Evolutionary conservation across 2,329 filamentous ascomycete species (phyloP).

Genomic region (Phaeoacremonium minimum): DNA sequence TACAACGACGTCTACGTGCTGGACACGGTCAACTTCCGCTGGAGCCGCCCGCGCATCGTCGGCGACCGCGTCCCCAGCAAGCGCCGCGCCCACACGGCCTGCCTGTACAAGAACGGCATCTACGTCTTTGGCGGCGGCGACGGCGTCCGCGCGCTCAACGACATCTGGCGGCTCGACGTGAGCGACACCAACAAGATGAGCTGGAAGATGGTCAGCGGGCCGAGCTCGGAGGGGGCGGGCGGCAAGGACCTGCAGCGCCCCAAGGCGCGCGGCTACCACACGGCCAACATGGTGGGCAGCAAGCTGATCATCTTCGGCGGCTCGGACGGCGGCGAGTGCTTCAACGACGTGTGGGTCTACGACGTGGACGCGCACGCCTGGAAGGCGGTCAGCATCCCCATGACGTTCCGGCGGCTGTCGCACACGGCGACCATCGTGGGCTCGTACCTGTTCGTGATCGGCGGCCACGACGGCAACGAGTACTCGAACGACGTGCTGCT

Average conservation of each 20-base stretch:
- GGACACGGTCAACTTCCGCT: conserved; percentile 66
- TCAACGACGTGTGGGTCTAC: conserved; percentile 70
- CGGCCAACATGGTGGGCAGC: conserved; percentile 67
- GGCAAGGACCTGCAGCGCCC: conserved; percentile 41
- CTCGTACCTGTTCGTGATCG: conserved; percentile 66
- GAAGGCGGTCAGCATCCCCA: conserved; percentile 53
- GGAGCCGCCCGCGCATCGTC: conserved; percentile 57
- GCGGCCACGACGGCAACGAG: conserved; percentile 66
- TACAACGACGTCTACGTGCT: conserved; percentile 70
- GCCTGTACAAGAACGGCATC: conserved; percentile 65
- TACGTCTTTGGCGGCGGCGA: conserved; percentile 71
- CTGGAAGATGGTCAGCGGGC: conserved; percentile 59
- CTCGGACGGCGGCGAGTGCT: conserved; percentile 67
- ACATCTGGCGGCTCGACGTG: conserved; percentile 70
- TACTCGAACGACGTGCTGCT: conserved; percentile 67
- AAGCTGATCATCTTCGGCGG: conserved; percentile 70
- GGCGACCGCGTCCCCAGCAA: conserved; percentile 57
- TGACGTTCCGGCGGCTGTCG: conserved; percentile 60
- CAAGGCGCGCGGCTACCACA: conserved; percentile 66
- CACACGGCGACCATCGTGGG: conserved; percentile 68
- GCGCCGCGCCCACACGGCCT: conserved; percentile 65
- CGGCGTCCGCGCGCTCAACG: conserved; percentile 65
- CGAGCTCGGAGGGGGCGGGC: conserved; percentile 14
- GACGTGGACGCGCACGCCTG: conserved; percentile 60
- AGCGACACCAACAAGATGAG: conserved; percentile 63